A percentile compares a stretch with the other conserved stretches of the same genome.
These are phyloP conservation scores for Neonectria hederae DNA, from an alignment of 2,329 filamentous ascomycete species.

Conservation along the genomic window DNA sequence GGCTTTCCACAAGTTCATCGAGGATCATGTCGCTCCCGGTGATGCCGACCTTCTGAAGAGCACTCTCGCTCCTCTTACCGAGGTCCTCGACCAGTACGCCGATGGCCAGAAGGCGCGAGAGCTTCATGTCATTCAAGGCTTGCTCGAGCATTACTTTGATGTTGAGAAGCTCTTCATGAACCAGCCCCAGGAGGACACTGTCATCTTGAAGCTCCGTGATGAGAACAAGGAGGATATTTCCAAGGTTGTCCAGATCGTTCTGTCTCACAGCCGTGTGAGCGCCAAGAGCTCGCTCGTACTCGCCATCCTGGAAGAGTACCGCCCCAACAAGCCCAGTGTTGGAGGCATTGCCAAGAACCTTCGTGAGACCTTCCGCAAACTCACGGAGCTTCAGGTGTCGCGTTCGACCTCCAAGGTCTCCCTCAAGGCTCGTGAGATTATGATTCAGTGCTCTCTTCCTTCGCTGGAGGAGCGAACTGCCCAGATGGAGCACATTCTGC, in stretches of 20 bases:
- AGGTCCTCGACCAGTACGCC: slow-evolving; percentile 80
- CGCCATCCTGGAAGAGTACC: slow-evolving; percentile 92
- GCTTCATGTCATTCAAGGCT: slow-evolving; percentile 78
- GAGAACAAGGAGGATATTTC: slow-evolving; percentile 93
- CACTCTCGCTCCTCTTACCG: slow-evolving; percentile 78
- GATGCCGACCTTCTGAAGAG: slow-evolving; percentile 80
- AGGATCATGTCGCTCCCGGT: slow-evolving; percentile 78
- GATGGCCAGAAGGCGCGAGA: slow-evolving; percentile 94
- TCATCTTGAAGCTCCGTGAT: slow-evolving; percentile 91
- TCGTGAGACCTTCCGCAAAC: slow-evolving; percentile 80
- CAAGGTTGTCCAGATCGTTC: slow-evolving; percentile 85
- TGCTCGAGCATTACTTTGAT: slow-evolving; percentile 84
- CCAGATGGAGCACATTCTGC: slow-evolving; percentile 98
- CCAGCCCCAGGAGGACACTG: slow-evolving; percentile 90
- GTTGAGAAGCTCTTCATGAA: slow-evolving; percentile 90
- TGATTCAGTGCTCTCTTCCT: slow-evolving; percentile 96
- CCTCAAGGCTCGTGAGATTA: slow-evolving; percentile 94
- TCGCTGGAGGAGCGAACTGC: slow-evolving; percentile 93
- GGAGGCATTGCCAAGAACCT: slow-evolving; percentile 91
- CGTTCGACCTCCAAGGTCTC: slow-evolving; percentile 90
- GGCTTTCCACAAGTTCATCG: slow-evolving; percentile 86
- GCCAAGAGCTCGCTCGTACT: slow-evolving; percentile 94
- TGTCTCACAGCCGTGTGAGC: slow-evolving; percentile 92
- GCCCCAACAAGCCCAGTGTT: slow-evolving; percentile 90
- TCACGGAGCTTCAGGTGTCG: slow-evolving; percentile 83